These are phyloP conservation scores for Trichoderma aggressivum DNA, from an alignment of 2,329 filamentous ascomycete species.

Conservation along the genomic window DNA sequence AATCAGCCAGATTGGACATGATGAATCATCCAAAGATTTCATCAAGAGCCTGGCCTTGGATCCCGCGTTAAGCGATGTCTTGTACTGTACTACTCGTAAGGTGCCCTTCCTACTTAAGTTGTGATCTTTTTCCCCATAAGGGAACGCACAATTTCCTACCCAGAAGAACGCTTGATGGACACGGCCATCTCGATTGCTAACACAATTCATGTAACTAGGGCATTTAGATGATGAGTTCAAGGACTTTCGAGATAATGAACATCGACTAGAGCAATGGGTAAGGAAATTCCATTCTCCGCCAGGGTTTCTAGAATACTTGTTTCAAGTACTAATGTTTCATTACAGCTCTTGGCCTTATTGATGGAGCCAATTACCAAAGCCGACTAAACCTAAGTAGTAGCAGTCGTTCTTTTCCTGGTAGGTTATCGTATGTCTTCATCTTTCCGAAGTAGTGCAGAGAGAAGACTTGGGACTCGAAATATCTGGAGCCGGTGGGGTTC, in stretches of 20 bases:
- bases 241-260: neutral
- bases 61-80: neutral
- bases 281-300: neutral
- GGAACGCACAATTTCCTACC: neutral
- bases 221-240: neutral
- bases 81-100: neutral
- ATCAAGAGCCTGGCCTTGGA: neutral
- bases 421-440: neutral
- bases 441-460: neutral
- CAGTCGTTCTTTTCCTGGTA: neutral
- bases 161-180: neutral
- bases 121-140: neutral
- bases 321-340: neutral
- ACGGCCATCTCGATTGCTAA: neutral
- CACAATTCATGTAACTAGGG: neutral
- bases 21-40: neutral
- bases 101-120: neutral
- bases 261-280: neutral
- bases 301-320: neutral
- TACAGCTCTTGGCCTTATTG: neutral
- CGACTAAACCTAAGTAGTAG: neutral
- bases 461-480: neutral
- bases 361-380: neutral
- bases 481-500: too few species aligned
- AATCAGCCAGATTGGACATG: neutral